Conservation (phyloP, 257 asterid species). For the Petunia axillaris region DNA sequence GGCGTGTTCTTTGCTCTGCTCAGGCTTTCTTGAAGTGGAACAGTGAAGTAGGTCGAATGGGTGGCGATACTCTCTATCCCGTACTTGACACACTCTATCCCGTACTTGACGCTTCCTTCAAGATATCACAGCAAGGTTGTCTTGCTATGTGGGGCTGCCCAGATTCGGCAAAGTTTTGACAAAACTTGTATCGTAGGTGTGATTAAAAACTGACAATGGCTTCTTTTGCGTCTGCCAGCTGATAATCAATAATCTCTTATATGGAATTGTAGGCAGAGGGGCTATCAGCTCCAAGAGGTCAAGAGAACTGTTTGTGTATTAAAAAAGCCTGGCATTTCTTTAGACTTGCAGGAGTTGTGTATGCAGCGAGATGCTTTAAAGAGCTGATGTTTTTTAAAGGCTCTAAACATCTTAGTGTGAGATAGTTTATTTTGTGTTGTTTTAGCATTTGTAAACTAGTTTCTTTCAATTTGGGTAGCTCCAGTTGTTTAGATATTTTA, state of each 20-base stretch:
- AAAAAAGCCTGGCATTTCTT: neutral
- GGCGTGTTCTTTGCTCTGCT: neutral
- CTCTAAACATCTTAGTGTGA: neutral
- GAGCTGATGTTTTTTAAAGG: neutral
- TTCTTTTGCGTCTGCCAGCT: constrained; percentile 1
- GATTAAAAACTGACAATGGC: neutral
- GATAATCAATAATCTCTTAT: neutral
- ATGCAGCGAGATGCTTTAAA: neutral
- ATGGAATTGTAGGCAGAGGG: neutral
- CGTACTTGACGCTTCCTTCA: neutral
- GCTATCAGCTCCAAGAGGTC: neutral
- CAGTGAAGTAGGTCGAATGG: neutral
- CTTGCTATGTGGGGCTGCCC: neutral
- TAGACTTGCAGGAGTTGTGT: neutral
- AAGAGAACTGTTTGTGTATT: neutral
- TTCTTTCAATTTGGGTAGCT: neutral
- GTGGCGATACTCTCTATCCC: neutral
- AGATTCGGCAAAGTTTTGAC: neutral
- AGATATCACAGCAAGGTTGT: neutral
- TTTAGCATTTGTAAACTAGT: neutral
- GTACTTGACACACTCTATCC: neutral
- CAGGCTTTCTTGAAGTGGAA: neutral
- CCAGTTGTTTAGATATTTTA: constrained; percentile 4
- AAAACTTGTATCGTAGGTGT: constrained; percentile 9
- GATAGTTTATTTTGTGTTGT: neutral